These are phyloP conservation scores for Sphaerulina populicola DNA, from an alignment of 2,329 filamentous ascomycete genomes.

Conservation along the genomic window DNA sequence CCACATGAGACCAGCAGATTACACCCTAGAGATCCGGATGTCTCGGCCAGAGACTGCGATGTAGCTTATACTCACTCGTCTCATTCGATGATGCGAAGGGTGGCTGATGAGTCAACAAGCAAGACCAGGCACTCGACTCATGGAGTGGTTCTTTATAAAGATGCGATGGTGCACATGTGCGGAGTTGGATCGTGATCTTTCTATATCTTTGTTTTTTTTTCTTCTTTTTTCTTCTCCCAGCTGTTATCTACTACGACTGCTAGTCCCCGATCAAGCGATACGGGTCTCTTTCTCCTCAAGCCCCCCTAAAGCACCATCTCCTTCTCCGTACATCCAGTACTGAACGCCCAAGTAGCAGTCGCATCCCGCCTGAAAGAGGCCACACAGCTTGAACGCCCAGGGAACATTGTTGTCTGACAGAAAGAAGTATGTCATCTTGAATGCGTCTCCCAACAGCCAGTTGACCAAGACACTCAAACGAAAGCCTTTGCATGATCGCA, in stretches of 20 bases:
- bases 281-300: constrained; percentile 24
- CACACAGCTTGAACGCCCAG: constrained; percentile 72
- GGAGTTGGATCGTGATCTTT: background rate
- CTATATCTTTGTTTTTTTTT: background rate
- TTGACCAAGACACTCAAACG: constrained; percentile 65
- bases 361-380: constrained; percentile 70
- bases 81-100: background rate
- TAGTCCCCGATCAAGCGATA: constrained; percentile 17
- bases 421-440: constrained; percentile 75
- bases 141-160: background rate
- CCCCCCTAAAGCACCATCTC: constrained; percentile 27
- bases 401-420: constrained; percentile 63
- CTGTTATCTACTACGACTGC: background rate
- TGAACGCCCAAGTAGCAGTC: constrained; percentile 67
- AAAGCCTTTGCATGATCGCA: constrained; percentile 67
- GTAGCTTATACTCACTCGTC: background rate
- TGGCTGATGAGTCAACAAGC: background rate
- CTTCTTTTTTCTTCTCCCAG: background rate
- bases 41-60: background rate
- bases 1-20: background rate
- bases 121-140: background rate
- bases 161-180: background rate
- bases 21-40: background rate
- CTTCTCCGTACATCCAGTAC: constrained; percentile 61
- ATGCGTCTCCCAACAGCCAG: constrained; percentile 71